Base-by-base conservation (phyloP, 352 stramenopile species). In the Globisporangium megalacanthum region DNA sequence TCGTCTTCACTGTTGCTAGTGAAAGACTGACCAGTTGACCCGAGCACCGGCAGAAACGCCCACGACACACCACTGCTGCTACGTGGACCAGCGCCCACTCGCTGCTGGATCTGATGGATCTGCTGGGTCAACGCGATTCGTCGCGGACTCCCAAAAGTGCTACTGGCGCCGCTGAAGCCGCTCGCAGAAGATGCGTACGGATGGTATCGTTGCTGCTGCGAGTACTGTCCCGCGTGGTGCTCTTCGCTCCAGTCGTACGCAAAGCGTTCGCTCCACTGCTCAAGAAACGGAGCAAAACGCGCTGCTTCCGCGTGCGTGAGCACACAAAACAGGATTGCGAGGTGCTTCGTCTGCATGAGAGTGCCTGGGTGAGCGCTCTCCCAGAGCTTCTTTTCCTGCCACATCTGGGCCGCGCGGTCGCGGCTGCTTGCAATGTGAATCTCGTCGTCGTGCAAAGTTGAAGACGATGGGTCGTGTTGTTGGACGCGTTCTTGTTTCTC, bases 261-360 rank as follows among this genome's bases (percentile, higher is more conserved):
- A 42, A 69, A 73, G 46, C 67, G 36, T 14, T 45, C 42, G 54
- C 62, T 71, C 61, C 75, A 71, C 17, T 71, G 54, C 2, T 59
- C 46, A 42, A 85, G 62, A 7, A 55, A 59, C 9, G 56, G 42
- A 3, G 60, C 50, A 51, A 76, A 75, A 19, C 65, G 60, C 11
- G 51, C 61, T 15, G 71, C 71, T 11, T 73, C 62, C n/a, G 72
- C 49, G 54, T 60, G 46, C 14, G 52, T 47, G 8, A 87, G 53
- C 41, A 87, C 85, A 39, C 69, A 60, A 44, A 67, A 70, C 10
- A 87, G 52, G 15, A 88, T 69, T 9, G 64, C 65, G 29, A 88
- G 56, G 13, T 79, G 70, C 61, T 88, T 88, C 46, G 73, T 74
- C 49, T 71, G 69, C 47, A 61, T 65, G 53, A 83, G 68, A 9